Evolutionary conservation across 495 filamentous ascomycete genomes (phyloP).

Genomic region (Xylaria venustula): DNA sequence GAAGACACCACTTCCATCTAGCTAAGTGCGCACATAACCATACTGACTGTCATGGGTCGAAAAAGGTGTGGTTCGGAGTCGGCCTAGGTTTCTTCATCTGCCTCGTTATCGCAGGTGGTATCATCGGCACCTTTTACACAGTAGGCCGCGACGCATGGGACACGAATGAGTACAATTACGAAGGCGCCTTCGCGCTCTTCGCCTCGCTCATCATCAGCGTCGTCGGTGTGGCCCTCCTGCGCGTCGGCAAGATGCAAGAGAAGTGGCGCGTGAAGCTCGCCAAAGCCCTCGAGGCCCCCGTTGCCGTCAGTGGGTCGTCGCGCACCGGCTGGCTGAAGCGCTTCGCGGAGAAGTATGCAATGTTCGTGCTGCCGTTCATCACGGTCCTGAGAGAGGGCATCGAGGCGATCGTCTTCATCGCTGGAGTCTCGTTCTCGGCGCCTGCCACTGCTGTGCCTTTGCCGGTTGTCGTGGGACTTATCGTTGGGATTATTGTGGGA

Average conservation of each 20-base stretch:
- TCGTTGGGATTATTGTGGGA: slow-evolving; percentile 61
- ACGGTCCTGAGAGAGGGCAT: slow-evolving; percentile 82
- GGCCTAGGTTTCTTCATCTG: slow-evolving; percentile 63
- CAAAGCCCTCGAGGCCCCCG: slow-evolving; percentile 57
- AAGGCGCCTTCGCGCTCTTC: slow-evolving; percentile 70
- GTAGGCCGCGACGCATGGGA: slow-evolving; percentile 65
- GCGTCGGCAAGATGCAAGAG: slow-evolving; percentile 81
- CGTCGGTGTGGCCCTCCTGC: slow-evolving; percentile 73
- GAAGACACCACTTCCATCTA: too few species aligned
- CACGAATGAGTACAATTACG: slow-evolving; percentile 69
- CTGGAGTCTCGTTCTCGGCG: slow-evolving; percentile 72
- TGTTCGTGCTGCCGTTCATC: slow-evolving; percentile 81
- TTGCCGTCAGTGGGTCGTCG: slow-evolving; percentile 31
- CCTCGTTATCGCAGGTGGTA: slow-evolving; percentile 63
- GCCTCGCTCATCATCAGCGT: slow-evolving; percentile 75
- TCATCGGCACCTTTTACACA: slow-evolving; percentile 81
- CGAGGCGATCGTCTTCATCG: slow-evolving; percentile 79
- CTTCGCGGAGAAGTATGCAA: slow-evolving; percentile 72
- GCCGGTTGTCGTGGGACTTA: slow-evolving; percentile 65
- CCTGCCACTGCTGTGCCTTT: slow-evolving; percentile 74
- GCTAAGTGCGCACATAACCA: too few species aligned
- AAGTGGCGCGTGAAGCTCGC: slow-evolving; percentile 83
- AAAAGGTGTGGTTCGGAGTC: slow-evolving; percentile 70
- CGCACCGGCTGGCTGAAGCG: slow-evolving; percentile 49
- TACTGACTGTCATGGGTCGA: slow-evolving; percentile 9